Evolutionary conservation across 2,329 filamentous ascomycete species (phyloP).

Genomic region (Furcasterigmium sp.): DNA sequence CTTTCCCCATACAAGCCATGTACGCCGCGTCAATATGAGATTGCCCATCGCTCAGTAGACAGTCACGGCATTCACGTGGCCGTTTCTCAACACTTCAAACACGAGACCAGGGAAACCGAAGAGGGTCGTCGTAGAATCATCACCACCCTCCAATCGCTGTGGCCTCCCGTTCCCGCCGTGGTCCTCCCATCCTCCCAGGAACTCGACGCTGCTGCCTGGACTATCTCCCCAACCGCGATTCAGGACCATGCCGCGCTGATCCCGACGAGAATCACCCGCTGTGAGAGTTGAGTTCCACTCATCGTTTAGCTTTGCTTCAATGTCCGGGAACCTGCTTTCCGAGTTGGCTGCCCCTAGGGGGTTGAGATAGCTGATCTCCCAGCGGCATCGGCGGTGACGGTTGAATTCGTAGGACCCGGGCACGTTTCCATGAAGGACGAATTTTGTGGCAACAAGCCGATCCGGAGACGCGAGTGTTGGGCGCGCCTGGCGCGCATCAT

Average conservation of each 20-base stretch:
- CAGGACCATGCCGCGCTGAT: constrained; percentile 74
- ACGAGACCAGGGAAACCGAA: constrained; percentile 92
- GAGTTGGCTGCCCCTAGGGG: constrained; percentile 48
- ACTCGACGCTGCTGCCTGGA: constrained; percentile 82
- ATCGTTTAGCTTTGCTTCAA: constrained; percentile 62
- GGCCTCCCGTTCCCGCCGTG: constrained; percentile 42
- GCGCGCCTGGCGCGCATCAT: neutral
- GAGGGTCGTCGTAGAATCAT: constrained; percentile 69
- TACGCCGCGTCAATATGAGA: too few relatives aligned
- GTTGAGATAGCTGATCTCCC: constrained; percentile 64
- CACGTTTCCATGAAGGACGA: constrained; percentile 92
- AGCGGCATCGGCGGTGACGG: constrained; percentile 81
- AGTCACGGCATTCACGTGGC: constrained; percentile 81
- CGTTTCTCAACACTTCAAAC: constrained; percentile 94
- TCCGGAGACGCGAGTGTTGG: constrained; percentile 43
- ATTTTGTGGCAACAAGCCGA: constrained; percentile 77
- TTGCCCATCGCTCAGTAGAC: constrained; percentile 55
- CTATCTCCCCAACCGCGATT: constrained; percentile 90
- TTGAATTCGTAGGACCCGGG: constrained; percentile 97
- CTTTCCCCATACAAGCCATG: too few relatives aligned
- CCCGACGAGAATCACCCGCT: constrained; percentile 38
- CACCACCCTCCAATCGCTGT: constrained; percentile 48
- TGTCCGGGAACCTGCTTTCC: constrained; percentile 71
- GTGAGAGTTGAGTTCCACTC: constrained; percentile 50
- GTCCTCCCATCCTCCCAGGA: constrained; percentile 83